These are phyloP conservation scores for Chaetomiaceae sp. DNA, from an alignment of 2,329 filamentous ascomycete genomes.

Conservation along the genomic window DNA sequence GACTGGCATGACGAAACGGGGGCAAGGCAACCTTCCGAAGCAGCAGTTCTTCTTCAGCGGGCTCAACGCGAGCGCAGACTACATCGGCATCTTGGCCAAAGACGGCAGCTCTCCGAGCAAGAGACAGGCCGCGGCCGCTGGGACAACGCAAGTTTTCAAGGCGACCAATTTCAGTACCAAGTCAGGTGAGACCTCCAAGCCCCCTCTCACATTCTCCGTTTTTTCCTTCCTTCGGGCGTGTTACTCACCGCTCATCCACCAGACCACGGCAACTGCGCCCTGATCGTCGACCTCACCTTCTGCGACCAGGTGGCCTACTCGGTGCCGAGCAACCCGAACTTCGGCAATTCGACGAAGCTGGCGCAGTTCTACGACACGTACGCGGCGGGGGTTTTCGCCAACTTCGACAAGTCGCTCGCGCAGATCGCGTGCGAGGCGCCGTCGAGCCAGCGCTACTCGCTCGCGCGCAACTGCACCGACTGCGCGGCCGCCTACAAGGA, in stretches of 20 bases:
- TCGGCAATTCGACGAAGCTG: constrained; percentile 53
- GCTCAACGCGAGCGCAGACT: constrained; percentile 65
- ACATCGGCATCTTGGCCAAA: constrained; percentile 67
- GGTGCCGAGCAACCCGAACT: constrained; percentile 71
- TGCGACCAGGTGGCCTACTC: constrained; percentile 86
- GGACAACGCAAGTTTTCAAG: constrained; percentile 71
- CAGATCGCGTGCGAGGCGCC: constrained; percentile 81
- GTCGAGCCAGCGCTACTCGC: constrained; percentile 69
- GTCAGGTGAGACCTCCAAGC: constrained; percentile 49
- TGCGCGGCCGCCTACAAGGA: constrained; percentile 79
- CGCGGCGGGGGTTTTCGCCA: constrained; percentile 61
- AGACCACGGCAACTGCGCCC: constrained; percentile 70
- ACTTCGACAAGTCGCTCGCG: constrained; percentile 74
- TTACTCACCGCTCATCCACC: constrained; percentile 7
- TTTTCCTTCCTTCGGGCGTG: no score
- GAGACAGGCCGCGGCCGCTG: constrained; percentile 44
- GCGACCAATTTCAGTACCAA: constrained; percentile 73
- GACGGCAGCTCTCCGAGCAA: constrained; percentile 43
- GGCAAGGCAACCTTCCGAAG: constrained; percentile 61
- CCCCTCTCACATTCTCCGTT: neutral
- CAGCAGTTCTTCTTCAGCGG: constrained; percentile 82
- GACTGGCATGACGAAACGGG: constrained; percentile 63
- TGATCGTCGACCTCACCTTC: constrained; percentile 82
- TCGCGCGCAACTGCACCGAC: constrained; percentile 67
- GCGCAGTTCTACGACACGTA: constrained; percentile 71